These are phyloP conservation scores for Chlorella variabilis DNA, from an alignment of 163 green algal genomes.

Conservation along the genomic window DNA sequence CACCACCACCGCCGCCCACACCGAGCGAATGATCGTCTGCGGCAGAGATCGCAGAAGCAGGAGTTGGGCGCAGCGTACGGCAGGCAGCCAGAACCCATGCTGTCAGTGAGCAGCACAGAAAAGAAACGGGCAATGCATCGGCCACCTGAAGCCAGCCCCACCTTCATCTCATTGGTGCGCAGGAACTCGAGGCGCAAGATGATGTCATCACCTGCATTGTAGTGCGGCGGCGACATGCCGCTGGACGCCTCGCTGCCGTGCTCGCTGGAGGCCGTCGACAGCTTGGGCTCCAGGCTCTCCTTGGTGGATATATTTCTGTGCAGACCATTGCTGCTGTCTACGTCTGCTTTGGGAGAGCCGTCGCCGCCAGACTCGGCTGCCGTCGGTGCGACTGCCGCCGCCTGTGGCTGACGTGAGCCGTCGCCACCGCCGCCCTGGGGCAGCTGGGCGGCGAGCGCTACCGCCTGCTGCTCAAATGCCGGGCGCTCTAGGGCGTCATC, in stretches of 20 bases:
- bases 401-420: too few species aligned
- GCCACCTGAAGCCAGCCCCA: too few species aligned
- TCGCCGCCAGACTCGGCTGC: too few species aligned
- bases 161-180: constrained; percentile 25
- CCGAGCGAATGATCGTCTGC: constrained; percentile 27
- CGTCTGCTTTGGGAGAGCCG: too few species aligned
- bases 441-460: too few species aligned
- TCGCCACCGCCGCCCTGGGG: too few species aligned
- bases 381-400: too few species aligned
- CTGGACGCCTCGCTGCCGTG: background rate
- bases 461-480: too few species aligned
- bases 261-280: background rate
- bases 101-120: background rate
- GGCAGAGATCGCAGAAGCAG: too few species aligned
- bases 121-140: background rate
- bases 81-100: background rate
- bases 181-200: constrained; percentile 40
- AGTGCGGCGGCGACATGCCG: background rate
- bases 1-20: constrained; percentile 11
- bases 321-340: background rate
- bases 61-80: too few species aligned
- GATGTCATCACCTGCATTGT: constrained; percentile 6
- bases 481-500: too few species aligned
- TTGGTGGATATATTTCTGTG: background rate
- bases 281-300: background rate